Percentiles rank a stretch among this genome's conserved stretches.
Conservation (phyloP, 2,329 filamentous ascomycete species). For the Teratosphaeria destructans region DNA sequence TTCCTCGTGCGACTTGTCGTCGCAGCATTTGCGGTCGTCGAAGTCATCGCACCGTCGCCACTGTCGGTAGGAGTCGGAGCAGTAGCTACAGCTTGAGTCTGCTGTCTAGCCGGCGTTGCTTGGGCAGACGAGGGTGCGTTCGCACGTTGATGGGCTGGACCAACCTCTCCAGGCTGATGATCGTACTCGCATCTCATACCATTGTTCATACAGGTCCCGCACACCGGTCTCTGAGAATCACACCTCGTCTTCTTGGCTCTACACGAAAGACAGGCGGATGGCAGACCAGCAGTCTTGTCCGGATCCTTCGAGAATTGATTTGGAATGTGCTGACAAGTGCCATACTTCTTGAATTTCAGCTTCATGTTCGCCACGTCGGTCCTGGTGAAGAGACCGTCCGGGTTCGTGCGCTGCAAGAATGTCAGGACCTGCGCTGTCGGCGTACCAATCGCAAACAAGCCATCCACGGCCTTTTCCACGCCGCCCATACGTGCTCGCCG, state of each 20-base stretch:
- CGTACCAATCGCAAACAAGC: slow-evolving; percentile 23
- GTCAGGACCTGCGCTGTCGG: slow-evolving; percentile 21
- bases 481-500: slow-evolving; percentile 19
- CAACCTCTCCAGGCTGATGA: slow-evolving; percentile 5
- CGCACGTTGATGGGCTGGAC: neutral
- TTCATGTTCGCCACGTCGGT: slow-evolving; percentile 28
- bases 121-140: neutral
- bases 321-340: slow-evolving; percentile 14
- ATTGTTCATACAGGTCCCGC: slow-evolving; percentile 13
- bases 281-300: neutral
- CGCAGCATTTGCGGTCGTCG: neutral
- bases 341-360: slow-evolving; percentile 24
- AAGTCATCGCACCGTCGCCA: neutral
- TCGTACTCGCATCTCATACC: slow-evolving; percentile 16
- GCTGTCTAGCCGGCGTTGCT: neutral
- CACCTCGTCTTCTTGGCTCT: slow-evolving; percentile 20
- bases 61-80: neutral
- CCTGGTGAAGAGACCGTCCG: slow-evolving; percentile 23
- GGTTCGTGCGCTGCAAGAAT: slow-evolving; percentile 22
- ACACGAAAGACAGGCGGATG: slow-evolving; percentile 20
- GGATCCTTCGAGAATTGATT: slow-evolving; percentile 3
- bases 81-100: neutral
- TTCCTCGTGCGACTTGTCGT: neutral
- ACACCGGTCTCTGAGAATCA: slow-evolving; percentile 16
- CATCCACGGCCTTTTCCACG: slow-evolving; percentile 23